Evolutionary conservation across 495 filamentous ascomycete species (phyloP).

Genomic region (Elasticomyces elasticus): DNA sequence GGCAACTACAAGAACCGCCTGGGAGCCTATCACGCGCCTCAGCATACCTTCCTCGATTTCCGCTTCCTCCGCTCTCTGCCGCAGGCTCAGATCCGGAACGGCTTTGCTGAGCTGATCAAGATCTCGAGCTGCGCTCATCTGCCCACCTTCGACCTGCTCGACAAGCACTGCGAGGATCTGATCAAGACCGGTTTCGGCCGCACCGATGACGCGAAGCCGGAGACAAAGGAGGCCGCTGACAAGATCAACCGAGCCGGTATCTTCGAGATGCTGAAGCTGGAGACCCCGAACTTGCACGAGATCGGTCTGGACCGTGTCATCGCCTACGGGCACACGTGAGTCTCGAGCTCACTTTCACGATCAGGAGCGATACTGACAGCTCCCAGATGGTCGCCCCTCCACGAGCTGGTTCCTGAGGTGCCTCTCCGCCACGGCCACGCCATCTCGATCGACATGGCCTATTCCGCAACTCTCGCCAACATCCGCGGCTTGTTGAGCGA

Average conservation of each 20-base stretch:
- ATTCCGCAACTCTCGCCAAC: conserved; percentile 51
- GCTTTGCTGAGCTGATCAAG: conserved; percentile 59
- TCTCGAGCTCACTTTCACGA: neutral
- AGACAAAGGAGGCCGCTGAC: conserved; percentile 47
- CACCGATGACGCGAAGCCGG: conserved; percentile 36
- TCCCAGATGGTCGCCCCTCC: conserved; percentile 49
- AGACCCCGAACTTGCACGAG: conserved; percentile 55
- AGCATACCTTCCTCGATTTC: conserved; percentile 58
- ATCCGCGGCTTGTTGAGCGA: conserved; percentile 41
- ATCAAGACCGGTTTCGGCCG: conserved; percentile 50
- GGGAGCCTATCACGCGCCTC: conserved; percentile 56
- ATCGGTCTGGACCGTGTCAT: conserved; percentile 54
- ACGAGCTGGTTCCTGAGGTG: conserved; percentile 49
- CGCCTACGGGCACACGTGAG: conserved; percentile 56
- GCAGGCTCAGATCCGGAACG: conserved; percentile 51
- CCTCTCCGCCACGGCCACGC: conserved; percentile 56
- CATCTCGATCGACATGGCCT: conserved; percentile 60
- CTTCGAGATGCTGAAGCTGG: conserved; percentile 52
- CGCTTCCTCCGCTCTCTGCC: conserved; percentile 52
- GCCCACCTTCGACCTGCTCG: conserved; percentile 48
- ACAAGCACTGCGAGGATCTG: conserved; percentile 50
- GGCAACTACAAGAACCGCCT: conserved; percentile 56
- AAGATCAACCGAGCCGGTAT: conserved; percentile 50
- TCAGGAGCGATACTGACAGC: neutral
- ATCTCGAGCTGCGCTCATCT: conserved; percentile 54